phyloP scores from a whole-genome alignment of 2,329 filamentous ascomycete species.

The Geosmithia flava region DNA sequence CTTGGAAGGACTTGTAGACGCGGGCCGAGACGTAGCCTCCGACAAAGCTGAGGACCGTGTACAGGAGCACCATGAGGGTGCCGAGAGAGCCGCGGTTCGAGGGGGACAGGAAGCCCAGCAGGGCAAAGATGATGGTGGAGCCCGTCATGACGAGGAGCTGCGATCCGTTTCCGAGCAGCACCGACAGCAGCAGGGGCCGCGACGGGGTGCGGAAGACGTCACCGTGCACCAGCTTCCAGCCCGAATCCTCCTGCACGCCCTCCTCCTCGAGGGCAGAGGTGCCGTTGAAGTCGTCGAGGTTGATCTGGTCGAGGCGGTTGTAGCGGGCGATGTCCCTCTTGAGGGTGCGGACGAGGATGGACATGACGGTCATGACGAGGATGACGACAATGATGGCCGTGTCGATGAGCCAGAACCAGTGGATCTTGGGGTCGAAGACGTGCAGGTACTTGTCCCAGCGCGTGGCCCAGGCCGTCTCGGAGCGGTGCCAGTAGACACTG shows the following conservation, averaged over 20 bases:
- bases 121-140: constrained; percentile 83
- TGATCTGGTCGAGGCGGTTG: constrained; percentile 86
- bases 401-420: constrained; percentile 98
- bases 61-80: constrained; percentile 85
- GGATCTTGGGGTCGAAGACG: constrained; percentile 94
- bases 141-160: constrained; percentile 98
- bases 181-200: constrained; percentile 70
- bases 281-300: constrained; percentile 76
- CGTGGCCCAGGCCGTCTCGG: constrained; percentile 82
- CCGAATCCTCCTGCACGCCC: constrained; percentile 92
- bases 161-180: constrained; percentile 84
- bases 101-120: constrained; percentile 88
- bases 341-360: constrained; percentile 78
- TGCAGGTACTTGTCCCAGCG: constrained; percentile 98
- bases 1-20: constrained; percentile 88
- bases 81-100: constrained; percentile 90
- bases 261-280: constrained; percentile 77
- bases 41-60: constrained; percentile 84
- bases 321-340: constrained; percentile 95
- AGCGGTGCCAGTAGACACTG: constrained; percentile 79
- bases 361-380: constrained; percentile 79
- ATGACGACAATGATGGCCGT: constrained; percentile 92
- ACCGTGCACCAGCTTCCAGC: constrained; percentile 96
- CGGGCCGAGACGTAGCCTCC: constrained; percentile 83
- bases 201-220: constrained; percentile 89